A percentile compares a stretch with the other conserved stretches of the same genome.
These are phyloP conservation scores for Fusarium proliferatum DNA, from an alignment of 2,329 filamentous ascomycete species.

Conservation along the genomic window DNA sequence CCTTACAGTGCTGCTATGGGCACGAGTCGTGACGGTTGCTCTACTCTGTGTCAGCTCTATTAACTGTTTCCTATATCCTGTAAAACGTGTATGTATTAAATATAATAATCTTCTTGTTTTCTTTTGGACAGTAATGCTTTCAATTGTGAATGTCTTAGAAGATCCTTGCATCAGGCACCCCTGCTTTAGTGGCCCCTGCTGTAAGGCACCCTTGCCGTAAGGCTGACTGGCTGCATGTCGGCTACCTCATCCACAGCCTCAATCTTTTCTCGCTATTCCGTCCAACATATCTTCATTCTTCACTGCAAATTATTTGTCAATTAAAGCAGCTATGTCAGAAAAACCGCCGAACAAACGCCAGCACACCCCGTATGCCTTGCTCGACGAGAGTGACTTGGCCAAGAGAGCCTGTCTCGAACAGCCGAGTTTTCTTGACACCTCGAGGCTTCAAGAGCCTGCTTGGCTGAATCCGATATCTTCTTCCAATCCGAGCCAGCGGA, in stretches of 20 bases:
- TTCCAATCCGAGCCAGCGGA: neutral
- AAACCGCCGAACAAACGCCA: neutral
- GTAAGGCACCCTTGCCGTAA: neutral
- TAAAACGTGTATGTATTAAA: fast-evolving
- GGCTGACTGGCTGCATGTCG: neutral
- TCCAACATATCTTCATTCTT: no score
- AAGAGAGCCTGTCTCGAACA: neutral
- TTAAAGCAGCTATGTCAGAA: neutral
- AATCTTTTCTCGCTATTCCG: neutral
- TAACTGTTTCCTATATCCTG: fast-evolving
- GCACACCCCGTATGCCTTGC: fast-evolving
- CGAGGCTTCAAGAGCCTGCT: neutral
- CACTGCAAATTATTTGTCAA: neutral
- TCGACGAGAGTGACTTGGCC: neutral
- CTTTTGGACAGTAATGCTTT: neutral
- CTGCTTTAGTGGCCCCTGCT: neutral
- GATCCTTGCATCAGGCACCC: neutral
- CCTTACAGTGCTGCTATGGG: neutral
- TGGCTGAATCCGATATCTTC: neutral
- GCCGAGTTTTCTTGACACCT: neutral
- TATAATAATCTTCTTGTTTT: fast-evolving
- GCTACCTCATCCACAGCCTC: neutral
- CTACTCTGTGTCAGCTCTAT: neutral
- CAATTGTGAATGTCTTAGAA: neutral
- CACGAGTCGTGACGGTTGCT: neutral